phyloP scores from a whole-genome alignment of 2,329 filamentous ascomycete genomes.

The Apiospora malaysiana region DNA sequence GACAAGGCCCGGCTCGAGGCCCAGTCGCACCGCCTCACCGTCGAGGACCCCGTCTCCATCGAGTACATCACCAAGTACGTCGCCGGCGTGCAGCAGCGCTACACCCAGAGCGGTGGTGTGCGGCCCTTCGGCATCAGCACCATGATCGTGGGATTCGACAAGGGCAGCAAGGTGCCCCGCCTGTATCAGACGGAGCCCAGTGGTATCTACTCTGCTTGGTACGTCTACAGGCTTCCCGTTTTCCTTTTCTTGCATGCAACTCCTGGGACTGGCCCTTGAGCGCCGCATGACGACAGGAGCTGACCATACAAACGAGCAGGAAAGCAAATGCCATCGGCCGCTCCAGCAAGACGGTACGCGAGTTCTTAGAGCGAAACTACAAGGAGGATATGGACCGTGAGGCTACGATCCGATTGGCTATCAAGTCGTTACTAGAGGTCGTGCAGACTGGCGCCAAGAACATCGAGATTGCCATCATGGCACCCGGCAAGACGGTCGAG shows the following conservation, averaged over 20 bases:
- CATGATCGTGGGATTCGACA: slow-evolving; percentile 97
- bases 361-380: slow-evolving; percentile 98
- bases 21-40: slow-evolving; percentile 94
- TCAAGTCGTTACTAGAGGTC: slow-evolving; percentile 97
- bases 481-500: slow-evolving; percentile 87
- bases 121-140: slow-evolving; percentile 99
- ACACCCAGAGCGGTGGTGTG: slow-evolving; percentile 98
- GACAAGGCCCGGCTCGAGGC: slow-evolving; percentile 98
- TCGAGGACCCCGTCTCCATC: slow-evolving; percentile 96
- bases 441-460: slow-evolving; percentile 99
- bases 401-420: slow-evolving; percentile 93
- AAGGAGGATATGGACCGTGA: slow-evolving; percentile 97
- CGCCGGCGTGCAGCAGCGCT: slow-evolving; percentile 96
- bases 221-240: slow-evolving; percentile 39
- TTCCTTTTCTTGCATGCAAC: background rate
- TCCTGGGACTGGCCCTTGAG: no score
- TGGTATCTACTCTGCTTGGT: slow-evolving; percentile 99
- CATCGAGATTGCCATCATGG: slow-evolving; percentile 99
- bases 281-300: background rate
- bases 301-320: slow-evolving; percentile 58
- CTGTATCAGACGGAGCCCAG: slow-evolving; percentile 99
- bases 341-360: slow-evolving; percentile 97
- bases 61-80: slow-evolving; percentile 99
- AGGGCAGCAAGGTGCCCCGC: slow-evolving; percentile 84
- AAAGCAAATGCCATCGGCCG: slow-evolving; percentile 99